Conservation (phyloP, 805 yeast species). For the Metschnikowia lunata region DNA sequence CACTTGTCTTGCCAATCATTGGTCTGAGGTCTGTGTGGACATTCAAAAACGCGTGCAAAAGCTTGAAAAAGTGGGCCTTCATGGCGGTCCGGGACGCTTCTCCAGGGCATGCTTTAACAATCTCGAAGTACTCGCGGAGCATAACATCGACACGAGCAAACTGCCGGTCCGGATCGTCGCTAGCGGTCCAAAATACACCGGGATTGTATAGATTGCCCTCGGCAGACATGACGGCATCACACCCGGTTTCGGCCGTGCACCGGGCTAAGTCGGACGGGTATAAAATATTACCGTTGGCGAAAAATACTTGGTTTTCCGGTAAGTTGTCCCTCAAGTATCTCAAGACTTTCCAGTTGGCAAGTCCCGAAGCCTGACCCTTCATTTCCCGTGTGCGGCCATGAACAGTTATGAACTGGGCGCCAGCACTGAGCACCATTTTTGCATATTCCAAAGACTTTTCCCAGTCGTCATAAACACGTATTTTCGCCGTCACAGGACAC, state of each 20-base stretch:
- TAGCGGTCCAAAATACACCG: constrained; percentile 68
- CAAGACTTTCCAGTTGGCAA: constrained; percentile 88
- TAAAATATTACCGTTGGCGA: constrained; percentile 92
- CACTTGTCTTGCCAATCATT: constrained; percentile 53
- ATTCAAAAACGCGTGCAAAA: constrained; percentile 75
- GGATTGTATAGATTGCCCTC: constrained; percentile 95
- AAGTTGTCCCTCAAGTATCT: constrained; percentile 72
- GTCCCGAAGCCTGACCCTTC: constrained; percentile 95
- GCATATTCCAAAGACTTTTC: constrained; percentile 85
- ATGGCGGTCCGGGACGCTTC: constrained; percentile 76
- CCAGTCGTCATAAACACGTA: constrained; percentile 80
- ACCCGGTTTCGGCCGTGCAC: constrained; percentile 56
- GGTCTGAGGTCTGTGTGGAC: constrained; percentile 75
- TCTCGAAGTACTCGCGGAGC: constrained; percentile 82
- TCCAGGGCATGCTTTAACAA: constrained; percentile 58
- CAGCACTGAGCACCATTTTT: constrained; percentile 80
- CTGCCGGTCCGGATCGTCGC: constrained; percentile 52
- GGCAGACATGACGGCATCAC: constrained; percentile 96
- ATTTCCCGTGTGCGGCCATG: constrained; percentile 96
- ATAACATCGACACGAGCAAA: constrained; percentile 84
- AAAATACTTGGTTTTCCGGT: constrained; percentile 76
- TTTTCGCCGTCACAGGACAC: constrained; percentile 93
- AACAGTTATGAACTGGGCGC: constrained; percentile 91
- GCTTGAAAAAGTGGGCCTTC: constrained; percentile 90
- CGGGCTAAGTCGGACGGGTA: constrained; percentile 80